These are phyloP conservation scores for Westerdykella ornata DNA, from an alignment of 2,329 filamentous ascomycete genomes.

Conservation along the genomic window DNA sequence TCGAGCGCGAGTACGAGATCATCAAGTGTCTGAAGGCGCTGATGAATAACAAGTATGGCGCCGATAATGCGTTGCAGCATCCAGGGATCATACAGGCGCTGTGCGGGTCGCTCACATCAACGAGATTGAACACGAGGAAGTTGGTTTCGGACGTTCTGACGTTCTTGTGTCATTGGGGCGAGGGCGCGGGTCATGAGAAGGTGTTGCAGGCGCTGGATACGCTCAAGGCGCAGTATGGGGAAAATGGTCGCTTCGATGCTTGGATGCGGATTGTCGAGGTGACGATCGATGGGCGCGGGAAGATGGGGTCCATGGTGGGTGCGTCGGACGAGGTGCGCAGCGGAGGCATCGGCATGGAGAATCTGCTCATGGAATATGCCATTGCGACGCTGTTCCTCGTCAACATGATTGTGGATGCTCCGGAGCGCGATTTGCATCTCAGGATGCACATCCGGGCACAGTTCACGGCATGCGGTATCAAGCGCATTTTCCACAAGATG, in stretches of 20 bases:
- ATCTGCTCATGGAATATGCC: conserved; percentile 97
- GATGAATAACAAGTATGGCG: conserved; percentile 99
- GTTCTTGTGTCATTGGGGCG: conserved; percentile 90
- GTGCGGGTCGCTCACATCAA: conserved; percentile 78
- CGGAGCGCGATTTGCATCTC: conserved; percentile 80
- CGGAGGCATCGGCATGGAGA: conserved; percentile 97
- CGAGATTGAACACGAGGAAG: conserved; percentile 84
- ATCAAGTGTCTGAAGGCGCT: conserved; percentile 94
- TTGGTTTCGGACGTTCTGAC: conserved; percentile 94
- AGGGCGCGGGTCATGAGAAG: conserved; percentile 82
- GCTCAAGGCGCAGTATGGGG: conserved; percentile 78
- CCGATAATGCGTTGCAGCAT: conserved; percentile 86
- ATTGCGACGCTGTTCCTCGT: conserved; percentile 89
- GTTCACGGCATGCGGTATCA: conserved; percentile 92
- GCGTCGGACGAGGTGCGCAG: conserved; percentile 94
- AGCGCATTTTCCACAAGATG: conserved; percentile 92
- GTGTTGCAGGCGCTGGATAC: conserved; percentile 90
- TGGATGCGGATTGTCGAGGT: conserved; percentile 99
- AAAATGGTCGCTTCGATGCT: conserved; percentile 92
- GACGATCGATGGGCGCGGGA: conserved; percentile 90
- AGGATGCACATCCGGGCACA: conserved; percentile 92
- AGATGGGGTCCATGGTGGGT: conserved; percentile 96
- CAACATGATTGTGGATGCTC: conserved; percentile 93
- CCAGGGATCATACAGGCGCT: conserved; percentile 86
- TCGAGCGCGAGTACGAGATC: conserved; percentile 93